Evolutionary conservation across 2,329 filamentous ascomycete genomes (phyloP), one percentile per base, ranked within the genome.

Genomic region (Pestalotiopsis sp.): DNA sequence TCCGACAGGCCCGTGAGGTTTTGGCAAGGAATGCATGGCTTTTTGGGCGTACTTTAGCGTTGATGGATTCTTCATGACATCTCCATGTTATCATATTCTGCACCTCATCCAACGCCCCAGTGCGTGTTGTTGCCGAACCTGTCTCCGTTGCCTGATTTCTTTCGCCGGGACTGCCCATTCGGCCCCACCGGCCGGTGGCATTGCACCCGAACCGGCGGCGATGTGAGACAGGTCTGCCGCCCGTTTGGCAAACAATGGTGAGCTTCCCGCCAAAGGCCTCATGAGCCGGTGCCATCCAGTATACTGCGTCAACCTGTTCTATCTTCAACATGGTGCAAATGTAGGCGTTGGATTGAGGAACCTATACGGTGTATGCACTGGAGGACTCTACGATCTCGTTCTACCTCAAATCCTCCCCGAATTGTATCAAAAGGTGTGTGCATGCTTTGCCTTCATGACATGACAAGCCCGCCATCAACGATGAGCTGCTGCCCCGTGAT

Each of bases 211-310:
- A 77, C 76, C 0, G 83, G 84, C 68, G 80, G 77, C 1, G 79
- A 75, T 0, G 79, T 78, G 68, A 86, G 56, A 74, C 84, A 81
- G 58, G 76, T 63, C 78, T 75, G 0, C 76, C 76, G 7, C 77
- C 71, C 30, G 67, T 59, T 0, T 81, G 81, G 70, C 84, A 86
- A 74, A 83, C 64, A 9, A 81, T 80, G 11, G 81, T 74, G 62
- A 87, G 70, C 69, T 82, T 78, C 35, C 84, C 75, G 69, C 87
- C 85, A 69, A 79, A 82, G 0, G 80, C 75, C 17, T 74, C 74
- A 14, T 76, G 79, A 48, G 30, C 30, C 30, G 30, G 30, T 35
- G 7, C 30, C 30, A 30, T 9, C 30, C 7, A 9, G 30, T 35
- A 30, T 35, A 35, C 1, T 35, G 30, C 30, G 1, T 35, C 30